These are phyloP conservation scores for Avena sativa DNA, from an alignment of 176 grass and related monocot species.

Conservation along the genomic window DNA sequence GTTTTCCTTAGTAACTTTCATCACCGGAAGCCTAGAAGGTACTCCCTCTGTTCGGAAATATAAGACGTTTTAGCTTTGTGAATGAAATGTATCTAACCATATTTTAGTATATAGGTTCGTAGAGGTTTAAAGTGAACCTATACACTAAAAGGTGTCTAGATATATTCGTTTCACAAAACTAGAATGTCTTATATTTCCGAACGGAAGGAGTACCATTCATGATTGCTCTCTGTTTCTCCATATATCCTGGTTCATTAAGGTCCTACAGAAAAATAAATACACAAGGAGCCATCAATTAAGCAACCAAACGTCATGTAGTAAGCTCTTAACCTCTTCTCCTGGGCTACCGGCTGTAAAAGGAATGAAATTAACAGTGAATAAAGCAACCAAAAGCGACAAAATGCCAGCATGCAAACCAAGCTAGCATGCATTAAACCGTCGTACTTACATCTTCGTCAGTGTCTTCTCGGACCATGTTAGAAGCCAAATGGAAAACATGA, in stretches of 20 bases:
- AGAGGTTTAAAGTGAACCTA: too few relatives aligned
- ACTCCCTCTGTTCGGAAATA: too few relatives aligned
- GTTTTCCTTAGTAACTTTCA: background rate
- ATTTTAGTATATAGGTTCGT: too few relatives aligned
- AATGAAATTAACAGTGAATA: background rate
- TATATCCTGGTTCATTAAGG: background rate
- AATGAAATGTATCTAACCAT: too few relatives aligned
- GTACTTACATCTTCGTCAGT: background rate
- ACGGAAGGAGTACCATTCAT: background rate
- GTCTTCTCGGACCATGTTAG: background rate
- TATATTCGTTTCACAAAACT: too few relatives aligned
- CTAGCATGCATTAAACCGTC: background rate
- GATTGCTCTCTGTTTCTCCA: background rate
- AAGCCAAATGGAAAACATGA: background rate
- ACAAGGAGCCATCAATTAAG: background rate
- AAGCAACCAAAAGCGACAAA: background rate
- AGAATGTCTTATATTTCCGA: too few relatives aligned
- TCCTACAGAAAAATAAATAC: background rate
- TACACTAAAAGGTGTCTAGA: too few relatives aligned
- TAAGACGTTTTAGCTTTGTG: too few relatives aligned
- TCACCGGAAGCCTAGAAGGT: background rate
- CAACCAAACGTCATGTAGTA: background rate
- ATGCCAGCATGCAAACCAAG: background rate
- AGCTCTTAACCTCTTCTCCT: constrained; percentile 12
- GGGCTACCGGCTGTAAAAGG: background rate